Evolutionary conservation across 2,329 filamentous ascomycete species (phyloP), one percentile per base, ranked within the genome.

Genomic region (Beauveria rudraprayagi): DNA sequence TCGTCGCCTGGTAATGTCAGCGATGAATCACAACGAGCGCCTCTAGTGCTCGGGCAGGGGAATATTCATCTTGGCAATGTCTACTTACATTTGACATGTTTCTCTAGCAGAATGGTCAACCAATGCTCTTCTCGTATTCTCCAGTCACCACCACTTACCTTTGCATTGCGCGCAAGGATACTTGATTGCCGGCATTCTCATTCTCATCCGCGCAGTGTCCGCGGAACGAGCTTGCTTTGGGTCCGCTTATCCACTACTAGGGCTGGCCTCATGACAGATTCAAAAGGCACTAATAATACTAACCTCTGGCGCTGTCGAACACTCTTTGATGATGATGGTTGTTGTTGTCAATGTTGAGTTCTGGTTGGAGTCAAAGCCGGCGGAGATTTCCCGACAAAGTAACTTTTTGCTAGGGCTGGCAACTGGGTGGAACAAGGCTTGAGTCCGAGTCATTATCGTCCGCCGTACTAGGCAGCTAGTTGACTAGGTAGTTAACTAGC

Each of bases 1-100:
- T 76, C 73, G 47, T 76, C 75, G 47, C 75, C 73, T 76, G 50
- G 0, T 6, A 19, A 28, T 2, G 58, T 64, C 47, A 63, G 55
- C 24, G 34, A 4, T 17, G 6, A 30, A 2, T 9, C 14, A 17
- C 10, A n/a, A 9, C 10, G 40, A 44, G 17, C 2, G 22, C 22
- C 8, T 22, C 53, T 5, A 19, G 4, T 43, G 17, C 22, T 17
- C 17, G 17, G 2, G n/a, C 17, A 9, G 17, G 41, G 1, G n/a
- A 10, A 19, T 10, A 9, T n/a, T 5, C 8, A 10, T 19, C 2
- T 3, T 34, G 17, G 24, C 11, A 2, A 37, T 37, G 34, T 5
- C 34, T 37, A 10, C 67, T 60, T 43, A 68, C 67, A 68, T 63
- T 67, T 67, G 46, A 67, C 65, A 47, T 68, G 67, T 56, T 66